These are phyloP conservation scores for Gamarada debralockiae DNA, from an alignment of 495 filamentous ascomycete genomes.

Conservation along the genomic window DNA sequence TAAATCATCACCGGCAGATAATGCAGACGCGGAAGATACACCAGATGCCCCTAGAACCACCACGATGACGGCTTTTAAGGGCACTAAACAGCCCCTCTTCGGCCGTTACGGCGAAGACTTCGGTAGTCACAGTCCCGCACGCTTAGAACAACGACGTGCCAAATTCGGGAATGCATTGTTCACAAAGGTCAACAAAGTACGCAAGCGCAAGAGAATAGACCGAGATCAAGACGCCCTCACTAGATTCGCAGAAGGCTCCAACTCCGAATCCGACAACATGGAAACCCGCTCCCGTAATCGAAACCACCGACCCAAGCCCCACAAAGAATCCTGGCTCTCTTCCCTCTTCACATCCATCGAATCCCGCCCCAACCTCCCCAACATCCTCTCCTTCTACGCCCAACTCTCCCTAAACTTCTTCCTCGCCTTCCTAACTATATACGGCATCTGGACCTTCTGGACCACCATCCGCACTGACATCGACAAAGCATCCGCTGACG, in stretches of 20 bases:
- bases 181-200: constrained; percentile 45
- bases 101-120: constrained; percentile 40
- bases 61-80: constrained; percentile 36
- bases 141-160: constrained; percentile 50
- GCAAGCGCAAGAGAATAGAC: constrained; percentile 48
- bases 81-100: constrained; percentile 44
- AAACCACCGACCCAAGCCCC: too few species aligned
- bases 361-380: constrained; percentile 78
- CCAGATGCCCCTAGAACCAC: constrained; percentile 53
- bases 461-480: constrained; percentile 73
- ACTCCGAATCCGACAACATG: constrained; percentile 52
- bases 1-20: constrained; percentile 72
- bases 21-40: constrained; percentile 65
- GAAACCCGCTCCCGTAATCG: too few species aligned
- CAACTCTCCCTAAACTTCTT: constrained; percentile 77
- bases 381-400: constrained; percentile 80
- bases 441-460: constrained; percentile 65
- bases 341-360: constrained; percentile 65
- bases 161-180: constrained; percentile 50
- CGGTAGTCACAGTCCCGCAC: constrained; percentile 38
- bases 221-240: constrained; percentile 36
- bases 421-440: constrained; percentile 62
- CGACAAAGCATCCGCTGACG: constrained; percentile 59
- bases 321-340: constrained; percentile 39
- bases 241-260: constrained; percentile 45